Evolutionary conservation across 495 filamentous ascomycete species (phyloP), one percentile per base, ranked within the genome.

Genomic region (Mytilinidion resinicola): DNA sequence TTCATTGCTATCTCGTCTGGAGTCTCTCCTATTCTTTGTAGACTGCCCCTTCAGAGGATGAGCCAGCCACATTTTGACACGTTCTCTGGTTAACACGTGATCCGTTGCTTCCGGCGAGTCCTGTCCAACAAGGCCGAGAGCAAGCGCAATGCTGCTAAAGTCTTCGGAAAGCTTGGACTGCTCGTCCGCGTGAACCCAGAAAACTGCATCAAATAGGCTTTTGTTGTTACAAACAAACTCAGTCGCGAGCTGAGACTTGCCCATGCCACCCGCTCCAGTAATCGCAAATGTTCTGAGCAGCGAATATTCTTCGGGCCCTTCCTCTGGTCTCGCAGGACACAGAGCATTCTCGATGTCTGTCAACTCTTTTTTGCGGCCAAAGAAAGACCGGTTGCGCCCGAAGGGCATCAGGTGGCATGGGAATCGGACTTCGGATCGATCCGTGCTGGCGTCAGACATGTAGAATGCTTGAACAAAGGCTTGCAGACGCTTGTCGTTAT

Each of bases 101-200:
- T 65, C 62, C 10, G 35, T 53, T 17, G 59, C 34, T 9, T 65
- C 62, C 10, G 44, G 33, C 14, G 64, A 64, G 36, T 51, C 61
- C 42, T 49, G 50, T n/a, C 15, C 41, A 8, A 67, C 57, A 10
- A 67, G 39, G 10, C 64, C 64, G 0, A 67, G 53, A n/a, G 30
- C 41, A n/a, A 52, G 30, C 6, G 61, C 61, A 9, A 63, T 59
- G 17, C 54, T 17, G 34, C 46, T 63, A 46, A 64, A 56, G n/a
- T 52, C 56, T 19, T 59, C 41, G 3, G 36, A 17, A 6, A 67
- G 33, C 33, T 64, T 67, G 9, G 55, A 42, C 8, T 33, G 15
- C n/a, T 64, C 56, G 25, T 62, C 58, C 8, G 64, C 64, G 14
- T 65, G 41, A 15, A 67, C 38, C 62, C 62, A 67, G 51, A 67